A percentile compares a stretch with the other conserved stretches of the same genome.
Conservation (phyloP, 192 early-diverging fungal species). For the Rhizophagus prolifer region DNA sequence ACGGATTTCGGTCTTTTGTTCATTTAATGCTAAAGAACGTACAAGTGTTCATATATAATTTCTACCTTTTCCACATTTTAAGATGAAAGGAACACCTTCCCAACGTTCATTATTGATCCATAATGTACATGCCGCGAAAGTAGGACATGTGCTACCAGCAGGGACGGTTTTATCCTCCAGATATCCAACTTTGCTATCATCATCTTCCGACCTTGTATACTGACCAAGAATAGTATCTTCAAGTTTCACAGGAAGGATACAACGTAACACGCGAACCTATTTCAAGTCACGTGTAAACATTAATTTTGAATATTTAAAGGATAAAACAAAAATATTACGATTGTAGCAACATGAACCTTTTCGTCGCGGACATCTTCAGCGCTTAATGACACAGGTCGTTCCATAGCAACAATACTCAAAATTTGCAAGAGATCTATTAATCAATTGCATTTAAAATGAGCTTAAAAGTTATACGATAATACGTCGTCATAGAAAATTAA, state of each 20-base stretch:
- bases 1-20: slow-evolving; percentile 92
- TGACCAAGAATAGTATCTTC: slow-evolving; percentile 91
- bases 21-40: slow-evolving; percentile 65
- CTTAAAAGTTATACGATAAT: background rate
- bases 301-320: background rate
- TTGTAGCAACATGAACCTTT: slow-evolving; percentile 59
- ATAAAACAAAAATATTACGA: background rate
- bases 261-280: slow-evolving; percentile 68
- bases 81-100: slow-evolving; percentile 88
- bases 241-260: slow-evolving; percentile 72
- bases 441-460: slow-evolving; percentile 1
- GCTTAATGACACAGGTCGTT: slow-evolving; percentile 80
- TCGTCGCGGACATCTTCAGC: slow-evolving; percentile 95
- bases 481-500: background rate
- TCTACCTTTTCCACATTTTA: slow-evolving; percentile 83
- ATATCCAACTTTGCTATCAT: slow-evolving; percentile 88
- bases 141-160: slow-evolving; percentile 82
- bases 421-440: slow-evolving; percentile 88
- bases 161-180: slow-evolving; percentile 90
- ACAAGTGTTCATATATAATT: slow-evolving; percentile 28
- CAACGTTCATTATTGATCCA: slow-evolving; percentile 95
- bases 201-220: slow-evolving; percentile 78
- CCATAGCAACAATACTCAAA: slow-evolving; percentile 92
- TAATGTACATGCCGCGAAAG: slow-evolving; percentile 86
- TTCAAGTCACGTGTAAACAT: background rate